Percentiles rank a stretch among this genome's conserved stretches.
These are phyloP conservation scores for Cerioporus squamosus DNA, from an alignment of 1,284 basidiomycete species.

Conservation along the genomic window DNA sequence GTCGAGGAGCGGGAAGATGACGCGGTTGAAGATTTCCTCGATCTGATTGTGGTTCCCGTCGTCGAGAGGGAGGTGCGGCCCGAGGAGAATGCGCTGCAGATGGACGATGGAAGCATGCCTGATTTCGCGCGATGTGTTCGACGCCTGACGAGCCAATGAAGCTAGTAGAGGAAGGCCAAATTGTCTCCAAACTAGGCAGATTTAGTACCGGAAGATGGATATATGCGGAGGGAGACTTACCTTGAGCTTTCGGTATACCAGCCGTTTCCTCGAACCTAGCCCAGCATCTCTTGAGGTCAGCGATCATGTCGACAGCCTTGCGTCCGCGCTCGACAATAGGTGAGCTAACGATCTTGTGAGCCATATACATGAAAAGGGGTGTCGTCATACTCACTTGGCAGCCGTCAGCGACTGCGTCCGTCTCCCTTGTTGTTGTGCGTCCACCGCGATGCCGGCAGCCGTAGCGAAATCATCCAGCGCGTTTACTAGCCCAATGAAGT, in stretches of 20 bases:
- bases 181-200: conserved; percentile 74
- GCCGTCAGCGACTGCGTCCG: conserved; percentile 55
- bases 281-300: conserved; percentile 71
- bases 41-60: conserved; percentile 64
- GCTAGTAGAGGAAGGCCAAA: conserved; percentile 82
- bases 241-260: conserved; percentile 49
- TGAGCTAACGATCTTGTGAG: conserved; percentile 50
- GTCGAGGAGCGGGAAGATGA: conserved; percentile 92
- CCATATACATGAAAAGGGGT: not conserved
- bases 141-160: conserved; percentile 84
- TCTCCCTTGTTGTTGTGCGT: conserved; percentile 58
- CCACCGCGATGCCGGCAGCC: conserved; percentile 65
- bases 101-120: conserved; percentile 85
- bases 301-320: conserved; percentile 82
- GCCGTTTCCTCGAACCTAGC: conserved; percentile 56
- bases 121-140: conserved; percentile 85
- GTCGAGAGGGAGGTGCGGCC: conserved; percentile 71
- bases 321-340: conserved; percentile 80
- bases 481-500: conserved; percentile 81
- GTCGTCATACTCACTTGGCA: conserved; percentile 48
- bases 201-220: conserved; percentile 21
- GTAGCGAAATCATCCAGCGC: conserved; percentile 89
- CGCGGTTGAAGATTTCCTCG: conserved; percentile 86
- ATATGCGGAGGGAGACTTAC: conserved; percentile 39
- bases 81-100: conserved; percentile 87